Base-by-base conservation (phyloP, 129 eudicot genomes). In the Flaveria linearis region DNA sequence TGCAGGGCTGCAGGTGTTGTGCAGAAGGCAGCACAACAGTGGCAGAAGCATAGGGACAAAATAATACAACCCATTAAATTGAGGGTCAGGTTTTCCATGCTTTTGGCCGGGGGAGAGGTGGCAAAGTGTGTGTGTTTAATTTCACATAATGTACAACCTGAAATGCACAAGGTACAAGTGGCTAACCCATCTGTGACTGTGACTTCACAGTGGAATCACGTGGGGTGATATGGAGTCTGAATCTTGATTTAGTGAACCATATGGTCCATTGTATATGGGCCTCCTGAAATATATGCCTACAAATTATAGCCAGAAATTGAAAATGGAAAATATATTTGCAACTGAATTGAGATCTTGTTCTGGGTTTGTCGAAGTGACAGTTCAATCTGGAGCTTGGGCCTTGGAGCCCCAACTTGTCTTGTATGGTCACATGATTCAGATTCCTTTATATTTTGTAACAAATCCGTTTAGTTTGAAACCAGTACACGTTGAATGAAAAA, bases 1-100 rank as follows among this genome's bases (percentile, higher is more conserved):
- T 78, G 70, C 81, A 78, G 76, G 17, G 71, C 51, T 73, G 83
- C 78, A 80, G 83, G 70, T 73, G 78, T 79, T 62, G 78, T 62
- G 72, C 82, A 71, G 82, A 56, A 77, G 49, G 47, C 71, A 50
- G 61, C 79, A 74, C 79, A 65, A 41, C 56, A 52, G 72, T 45
- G 13, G 69, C 46, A 78, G 70, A 64, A 76, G 80, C 22, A 73
- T 56, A 73, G 53, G 13, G 22, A 73, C 9, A 69, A 20, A 45
- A 33, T 50, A 76, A 60, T 41, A 43, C 52, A 47, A 12, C 46
- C 11, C 69, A 71, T 71, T 78, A 33, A 62, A 62, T 72, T 49
- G 26, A 22, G 77, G 62, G 78, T 46, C 82, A 78, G 53, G 55
- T 36, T 71, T 36, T 70, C 64, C 9, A 55, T 68, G 74, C 51